Evolutionary conservation across 345 rosid species (phyloP), one percentile per base, ranked within the genome.

Genomic region (Kandelia obovata): DNA sequence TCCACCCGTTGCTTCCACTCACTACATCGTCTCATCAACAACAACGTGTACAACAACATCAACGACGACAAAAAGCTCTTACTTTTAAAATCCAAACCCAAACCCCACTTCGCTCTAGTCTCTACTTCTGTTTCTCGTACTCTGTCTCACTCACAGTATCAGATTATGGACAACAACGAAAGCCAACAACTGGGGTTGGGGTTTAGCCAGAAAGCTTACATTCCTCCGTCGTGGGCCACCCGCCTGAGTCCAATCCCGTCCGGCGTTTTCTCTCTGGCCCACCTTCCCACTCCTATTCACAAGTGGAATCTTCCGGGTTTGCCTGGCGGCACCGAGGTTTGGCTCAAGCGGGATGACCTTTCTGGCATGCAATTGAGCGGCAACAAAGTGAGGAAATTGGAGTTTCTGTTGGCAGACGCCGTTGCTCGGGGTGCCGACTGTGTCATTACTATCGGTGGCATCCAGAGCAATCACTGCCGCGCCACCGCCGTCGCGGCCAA

Each of bases 331-430:
- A 84, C 97, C 0, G 94, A 93, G 67, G 86, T 91, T 47, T 91
- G 88, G 88, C 77, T 93, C 73, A 93, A 92, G 97, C 86, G 96
- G 1, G 98, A 92, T 74, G 98, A 92, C 61, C 81, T 88, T 17
- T 81, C 98, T 0, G 98, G 98, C 27, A 86, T 92, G 98, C 92
- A 92, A 75, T 26, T 92, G 87, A 92, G 98, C 49, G 98, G 98
- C 3, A 92, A 92, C 82, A 92, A 90, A 77, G 96, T 89, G 13
- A 77, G 96, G 58, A 93, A 93, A 71, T 76, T 93, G 73, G 98
- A 93, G 64, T 93, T 93, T 73, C 77, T 93, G 57, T 62, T 93
- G 87, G 97, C 97, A 0, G 96, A 92, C 58, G 98, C 96, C 4
- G 87, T 93, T 62, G 85, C 84, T 19, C 83, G 85, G 70, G 84